Percentiles rank a stretch among this genome's conserved stretches.
phyloP scores from a whole-genome alignment of 2,329 filamentous ascomycete species.

The Penicillium hordei region DNA sequence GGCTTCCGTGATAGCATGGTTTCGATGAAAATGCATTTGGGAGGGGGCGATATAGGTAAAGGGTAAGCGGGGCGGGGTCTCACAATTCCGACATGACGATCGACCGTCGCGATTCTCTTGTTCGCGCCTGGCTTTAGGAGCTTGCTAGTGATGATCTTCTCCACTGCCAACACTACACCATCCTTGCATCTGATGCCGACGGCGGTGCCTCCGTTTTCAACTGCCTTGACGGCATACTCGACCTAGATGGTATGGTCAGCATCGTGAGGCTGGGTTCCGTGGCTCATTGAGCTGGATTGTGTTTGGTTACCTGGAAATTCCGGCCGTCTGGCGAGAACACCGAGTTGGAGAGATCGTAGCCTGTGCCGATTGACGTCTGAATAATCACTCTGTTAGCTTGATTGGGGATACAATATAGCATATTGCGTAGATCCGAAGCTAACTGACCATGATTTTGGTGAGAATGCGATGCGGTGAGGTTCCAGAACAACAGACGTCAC shows the following conservation, averaged over 20 bases:
- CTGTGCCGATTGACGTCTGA: slow-evolving; percentile 98
- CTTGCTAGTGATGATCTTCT: slow-evolving; percentile 96
- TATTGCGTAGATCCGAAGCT: neutral
- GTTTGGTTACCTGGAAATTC: slow-evolving; percentile 78
- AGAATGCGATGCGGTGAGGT: slow-evolving; percentile 10
- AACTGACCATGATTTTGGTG: slow-evolving; percentile 21
- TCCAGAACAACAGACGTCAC: slow-evolving; percentile 7
- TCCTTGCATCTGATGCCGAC: slow-evolving; percentile 97
- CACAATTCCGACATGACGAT: slow-evolving; percentile 91
- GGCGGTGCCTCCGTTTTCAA: slow-evolving; percentile 95
- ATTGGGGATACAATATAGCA: neutral
- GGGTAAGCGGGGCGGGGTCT: slow-evolving; percentile 34
- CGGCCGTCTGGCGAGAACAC: slow-evolving; percentile 99
- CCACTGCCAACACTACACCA: slow-evolving; percentile 90
- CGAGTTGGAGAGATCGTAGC: slow-evolving; percentile 98
- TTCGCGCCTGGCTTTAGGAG: slow-evolving; percentile 92
- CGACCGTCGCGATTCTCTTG: slow-evolving; percentile 93
- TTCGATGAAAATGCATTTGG: neutral
- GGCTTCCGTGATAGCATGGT: neutral
- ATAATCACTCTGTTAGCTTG: slow-evolving; percentile 18
- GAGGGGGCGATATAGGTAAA: neutral
- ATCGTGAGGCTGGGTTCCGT: neutral
- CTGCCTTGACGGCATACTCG: slow-evolving; percentile 97
- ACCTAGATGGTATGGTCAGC: slow-evolving; percentile 49
- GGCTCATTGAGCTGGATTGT: neutral